A percentile compares a stretch with the other conserved stretches of the same genome.
These are phyloP conservation scores for Protoeuglena noctilucae DNA, from an alignment of 139 green algal genomes.

Conservation along the genomic window DNA sequence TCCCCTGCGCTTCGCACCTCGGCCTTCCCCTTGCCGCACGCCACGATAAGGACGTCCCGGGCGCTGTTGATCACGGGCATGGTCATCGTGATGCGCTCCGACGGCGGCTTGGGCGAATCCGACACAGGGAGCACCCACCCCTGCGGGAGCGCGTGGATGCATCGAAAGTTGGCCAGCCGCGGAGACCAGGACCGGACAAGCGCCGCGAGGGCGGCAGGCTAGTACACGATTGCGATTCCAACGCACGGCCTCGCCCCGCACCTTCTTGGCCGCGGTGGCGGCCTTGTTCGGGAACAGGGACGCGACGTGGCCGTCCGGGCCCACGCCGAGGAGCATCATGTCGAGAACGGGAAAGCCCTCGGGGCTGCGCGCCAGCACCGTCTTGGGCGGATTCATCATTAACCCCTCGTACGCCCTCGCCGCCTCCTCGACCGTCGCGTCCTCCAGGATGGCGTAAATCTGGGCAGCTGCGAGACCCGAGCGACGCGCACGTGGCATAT, in stretches of 20 bases:
- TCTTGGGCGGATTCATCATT: slow-evolving; percentile 33
- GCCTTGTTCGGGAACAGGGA: slow-evolving; percentile 89
- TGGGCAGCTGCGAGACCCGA: too few species aligned
- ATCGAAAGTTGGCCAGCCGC: not conserved
- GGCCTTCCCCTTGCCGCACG: slow-evolving; percentile 50
- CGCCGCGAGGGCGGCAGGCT: too few species aligned
- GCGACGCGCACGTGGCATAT: too few species aligned
- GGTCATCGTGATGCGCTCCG: slow-evolving; percentile 87
- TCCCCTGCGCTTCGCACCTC: too few species aligned
- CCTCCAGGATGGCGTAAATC: slow-evolving; percentile 33
- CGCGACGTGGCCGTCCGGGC: slow-evolving; percentile 90
- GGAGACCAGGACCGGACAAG: not conserved
- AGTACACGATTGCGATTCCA: not conserved
- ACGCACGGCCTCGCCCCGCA: slow-evolving; percentile 6
- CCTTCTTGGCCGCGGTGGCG: slow-evolving; percentile 28
- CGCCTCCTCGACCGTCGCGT: slow-evolving; percentile 22
- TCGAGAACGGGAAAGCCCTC: slow-evolving; percentile 60
- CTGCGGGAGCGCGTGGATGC: not conserved
- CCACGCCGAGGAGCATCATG: slow-evolving; percentile 82
- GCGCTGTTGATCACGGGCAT: slow-evolving; percentile 72
- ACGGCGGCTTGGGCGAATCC: slow-evolving; percentile 89
- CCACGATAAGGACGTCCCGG: slow-evolving; percentile 38
- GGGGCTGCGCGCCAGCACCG: slow-evolving; percentile 36
- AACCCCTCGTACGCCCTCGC: slow-evolving; percentile 46
- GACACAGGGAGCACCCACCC: slow-evolving; percentile 78